Evolutionary conservation across 768 basidiomycete species (phyloP).

Genomic region (Boletus barrowsii): DNA sequence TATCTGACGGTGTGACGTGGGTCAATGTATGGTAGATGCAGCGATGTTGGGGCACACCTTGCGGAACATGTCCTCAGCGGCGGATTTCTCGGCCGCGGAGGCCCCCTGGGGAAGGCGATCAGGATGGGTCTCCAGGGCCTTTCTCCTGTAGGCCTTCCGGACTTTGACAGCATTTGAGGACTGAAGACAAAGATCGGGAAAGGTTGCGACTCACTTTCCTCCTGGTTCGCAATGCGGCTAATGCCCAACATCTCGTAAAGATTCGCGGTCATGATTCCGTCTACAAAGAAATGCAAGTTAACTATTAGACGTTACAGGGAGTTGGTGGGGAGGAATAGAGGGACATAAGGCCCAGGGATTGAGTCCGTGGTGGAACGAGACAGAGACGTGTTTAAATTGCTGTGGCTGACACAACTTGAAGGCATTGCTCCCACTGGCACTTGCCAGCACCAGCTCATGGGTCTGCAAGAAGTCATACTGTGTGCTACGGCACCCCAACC

Average conservation of each 20-base stretch:
- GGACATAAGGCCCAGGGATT: not conserved
- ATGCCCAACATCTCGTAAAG: conserved; percentile 68
- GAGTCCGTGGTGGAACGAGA: not conserved
- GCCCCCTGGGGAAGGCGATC: conserved; percentile 60
- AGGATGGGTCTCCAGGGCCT: conserved; percentile 72
- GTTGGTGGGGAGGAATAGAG: not conserved
- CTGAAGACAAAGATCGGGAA: not conserved
- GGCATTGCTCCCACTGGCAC: not conserved
- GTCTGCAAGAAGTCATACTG: conserved; percentile 64
- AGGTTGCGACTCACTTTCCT: conserved; percentile 53
- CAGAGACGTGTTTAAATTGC: not conserved
- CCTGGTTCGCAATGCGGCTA: conserved; percentile 49
- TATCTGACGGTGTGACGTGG: conserved; percentile 39
- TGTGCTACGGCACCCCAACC: conserved; percentile 53
- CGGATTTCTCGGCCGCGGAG: conserved; percentile 55
- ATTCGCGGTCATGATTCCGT: conserved; percentile 45
- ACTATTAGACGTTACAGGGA: not conserved
- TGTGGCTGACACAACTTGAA: conserved; percentile 18
- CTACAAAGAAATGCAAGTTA: not conserved
- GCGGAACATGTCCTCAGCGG: conserved; percentile 58
- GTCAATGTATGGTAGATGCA: not conserved
- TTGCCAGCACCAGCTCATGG: conserved; percentile 32
- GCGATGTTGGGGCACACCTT: conserved; percentile 25
- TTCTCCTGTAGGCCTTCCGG: conserved; percentile 74
- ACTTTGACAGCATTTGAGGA: conserved; percentile 40